Evolutionary conservation across 768 basidiomycete species (phyloP), one percentile per base, ranked within the genome.

Genomic region (Lentinula aciculospora): DNA sequence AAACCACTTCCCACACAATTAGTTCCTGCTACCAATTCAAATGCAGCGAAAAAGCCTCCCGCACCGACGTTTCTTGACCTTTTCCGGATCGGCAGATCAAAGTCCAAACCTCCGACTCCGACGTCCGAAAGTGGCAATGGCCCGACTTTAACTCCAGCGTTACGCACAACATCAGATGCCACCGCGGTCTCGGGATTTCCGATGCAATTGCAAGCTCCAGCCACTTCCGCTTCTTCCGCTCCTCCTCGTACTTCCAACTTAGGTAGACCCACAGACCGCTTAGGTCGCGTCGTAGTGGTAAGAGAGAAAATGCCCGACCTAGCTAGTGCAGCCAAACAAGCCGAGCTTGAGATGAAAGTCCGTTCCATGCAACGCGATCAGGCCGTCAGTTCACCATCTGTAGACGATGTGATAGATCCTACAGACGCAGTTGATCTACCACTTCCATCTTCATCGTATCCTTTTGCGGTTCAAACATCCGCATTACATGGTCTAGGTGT

Each of bases 341-440:
- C 85, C 8, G 87, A 92, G 64, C 79, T 83, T 60, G 87, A 90
- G 56, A 73, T 91, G 66, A 85, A 85, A 63, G 66, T 74, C 31
- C 81, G 82, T 23, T 79, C 75, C 19, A 74, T 74, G 32, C 70
- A 74, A 55, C 69, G 74, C 53, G 82, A 82, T 70, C 53, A 67
- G 65, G 42, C 72, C 70, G 60, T 67, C 70, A 58, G 64, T 68
- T 12, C 12, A 21, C 42, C 42, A 53, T 62, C 66, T n/a, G 68
- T 78, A 61, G 79, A 83, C 65, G 75, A 84, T 63, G 77, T 88
- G 55, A 84, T 92, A 63, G 91, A 93, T 70, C 91, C 91, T 10
- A 93, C 91, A 25, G 92, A 92, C 64, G 81, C 80, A 25, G 90
- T 93, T 34, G 91, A 93, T 65, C 67, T 92, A 32, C 91, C 91